These are phyloP conservation scores for Fistulifera solaris DNA, from an alignment of 108 stramenopile species.

Conservation along the genomic window DNA sequence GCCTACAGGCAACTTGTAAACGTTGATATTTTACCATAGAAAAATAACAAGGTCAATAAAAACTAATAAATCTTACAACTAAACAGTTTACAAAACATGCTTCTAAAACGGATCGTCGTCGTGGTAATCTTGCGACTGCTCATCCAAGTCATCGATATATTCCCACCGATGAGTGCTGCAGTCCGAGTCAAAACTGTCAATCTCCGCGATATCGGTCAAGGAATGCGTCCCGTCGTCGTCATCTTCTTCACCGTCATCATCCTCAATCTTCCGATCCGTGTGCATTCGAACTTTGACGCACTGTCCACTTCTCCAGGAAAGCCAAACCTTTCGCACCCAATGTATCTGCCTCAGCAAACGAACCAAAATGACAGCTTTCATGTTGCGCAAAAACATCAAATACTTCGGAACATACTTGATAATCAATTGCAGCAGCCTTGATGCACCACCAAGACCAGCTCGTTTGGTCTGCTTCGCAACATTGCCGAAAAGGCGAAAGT, in stretches of 20 bases:
- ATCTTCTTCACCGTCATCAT: constrained; percentile 4
- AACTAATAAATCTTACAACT: too few relatives aligned
- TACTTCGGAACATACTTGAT: constrained; percentile 85
- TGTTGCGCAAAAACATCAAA: constrained; percentile 64
- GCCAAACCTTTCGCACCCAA: constrained; percentile 52
- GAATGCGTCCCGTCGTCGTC: too few relatives aligned
- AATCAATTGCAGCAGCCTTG: constrained; percentile 45
- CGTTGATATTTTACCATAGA: too few relatives aligned
- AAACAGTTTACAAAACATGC: too few relatives aligned
- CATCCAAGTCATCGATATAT: constrained; percentile 1
- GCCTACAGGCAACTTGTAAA: too few relatives aligned
- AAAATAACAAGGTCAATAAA: too few relatives aligned
- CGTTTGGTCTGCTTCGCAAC: constrained; percentile 60
- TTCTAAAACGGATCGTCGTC: constrained; percentile 6
- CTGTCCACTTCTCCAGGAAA: constrained; percentile 1
- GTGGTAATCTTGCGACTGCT: constrained; percentile 6
- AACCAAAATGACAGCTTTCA: constrained; percentile 59
- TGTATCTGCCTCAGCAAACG: constrained; percentile 59
- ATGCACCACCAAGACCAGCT: constrained; percentile 33
- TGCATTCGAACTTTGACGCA: neutral
- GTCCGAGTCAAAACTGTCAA: too few relatives aligned
- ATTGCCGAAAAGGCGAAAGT: constrained; percentile 64
- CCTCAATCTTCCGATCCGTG: neutral
- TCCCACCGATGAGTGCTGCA: too few relatives aligned
- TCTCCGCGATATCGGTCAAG: too few relatives aligned